Conservation (phyloP, 2,329 filamentous ascomycete species). For the Talaromyces atroroseus region DNA sequence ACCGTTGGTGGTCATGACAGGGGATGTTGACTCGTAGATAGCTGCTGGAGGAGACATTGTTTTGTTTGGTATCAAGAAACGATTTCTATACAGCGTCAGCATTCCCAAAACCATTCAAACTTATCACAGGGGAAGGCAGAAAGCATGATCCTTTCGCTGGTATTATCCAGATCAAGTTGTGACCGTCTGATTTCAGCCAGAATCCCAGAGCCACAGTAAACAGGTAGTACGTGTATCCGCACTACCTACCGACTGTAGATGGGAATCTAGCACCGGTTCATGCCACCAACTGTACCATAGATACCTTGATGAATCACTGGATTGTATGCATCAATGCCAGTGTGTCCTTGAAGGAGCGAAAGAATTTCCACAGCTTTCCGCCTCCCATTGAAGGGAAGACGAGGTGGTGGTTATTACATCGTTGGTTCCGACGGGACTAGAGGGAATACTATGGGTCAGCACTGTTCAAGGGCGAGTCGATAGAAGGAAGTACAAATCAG, state of each 20-base stretch:
- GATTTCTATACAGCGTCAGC: constrained; percentile 31
- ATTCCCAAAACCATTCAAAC: constrained; percentile 25
- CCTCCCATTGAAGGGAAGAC: constrained; percentile 18
- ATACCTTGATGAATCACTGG: constrained; percentile 42
- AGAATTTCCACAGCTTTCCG: constrained; percentile 36
- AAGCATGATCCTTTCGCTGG: constrained; percentile 99
- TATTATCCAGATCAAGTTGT: constrained; percentile 98
- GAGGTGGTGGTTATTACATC: constrained; percentile 23
- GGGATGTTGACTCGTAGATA: constrained; percentile 47
- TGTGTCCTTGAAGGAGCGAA: constrained; percentile 29
- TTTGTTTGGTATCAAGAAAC: constrained; percentile 23
- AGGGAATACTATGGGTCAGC: constrained; percentile 5
- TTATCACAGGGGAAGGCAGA: constrained; percentile 41
- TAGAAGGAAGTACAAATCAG: constrained; percentile 7
- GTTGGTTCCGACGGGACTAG: constrained; percentile 8
- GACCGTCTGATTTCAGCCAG: constrained; percentile 78
- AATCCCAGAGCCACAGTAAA: constrained; percentile 20
- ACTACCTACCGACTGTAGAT: constrained; percentile 17
- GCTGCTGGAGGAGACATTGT: constrained; percentile 77
- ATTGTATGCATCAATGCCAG: constrained; percentile 1
- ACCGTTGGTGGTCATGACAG: constrained; percentile 26
- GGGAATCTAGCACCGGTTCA: constrained; percentile 60
- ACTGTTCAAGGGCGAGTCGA: background rate
- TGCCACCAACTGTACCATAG: constrained; percentile 46
- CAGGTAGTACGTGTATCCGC: background rate